Evolutionary conservation across 2,329 filamentous ascomycete genomes (phyloP), one percentile per base, ranked within the genome.

Genomic region (Alternaria brassicicola): DNA sequence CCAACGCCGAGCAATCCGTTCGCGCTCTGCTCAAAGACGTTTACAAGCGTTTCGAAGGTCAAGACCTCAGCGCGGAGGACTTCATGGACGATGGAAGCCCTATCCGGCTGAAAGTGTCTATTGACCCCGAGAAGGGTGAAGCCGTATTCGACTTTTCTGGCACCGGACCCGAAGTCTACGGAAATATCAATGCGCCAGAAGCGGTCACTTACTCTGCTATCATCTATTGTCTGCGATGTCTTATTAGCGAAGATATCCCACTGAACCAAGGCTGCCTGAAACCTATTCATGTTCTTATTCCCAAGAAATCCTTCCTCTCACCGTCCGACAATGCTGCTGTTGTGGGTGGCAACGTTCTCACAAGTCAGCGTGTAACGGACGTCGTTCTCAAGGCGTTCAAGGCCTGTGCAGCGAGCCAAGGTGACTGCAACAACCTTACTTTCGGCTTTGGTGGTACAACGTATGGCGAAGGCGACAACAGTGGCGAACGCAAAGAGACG

Each of bases 11-110:
- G 67, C 81, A 86, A 1, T 89, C 88, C 30, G 92, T 96, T 0
- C 85, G 90, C 17, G 86, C 85, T 49, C 82, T 96, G 5, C 82
- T 96, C 26, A 92, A 89, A 70, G 81, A 85, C 3, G 88, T 94
- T n/a, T 84, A 87, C 68, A 84, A 84, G 61, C 83, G 86, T 23
- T 91, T 92, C 65, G 83, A 87, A 64, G 89, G 89, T 2, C 83
- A 86, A 56, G 86, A 90, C n/a, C 83, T 96, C 0, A 84, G 86
- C 7, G 90, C 92, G 0, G 82, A 88, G 1, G 92, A 96, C 71
- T 92, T 88, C 79, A 95, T 96, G 90, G 92, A 96, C 67, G 92
- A 96, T 67, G 92, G 92, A 25, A 90, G 86, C 9, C 90, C 91
- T 0, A 94, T 96, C 68, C 82, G 85, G 50, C 83, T 96, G 6